These are phyloP conservation scores for Lactifluus rugatus DNA, from an alignment of 768 basidiomycete species.

Conservation along the genomic window DNA sequence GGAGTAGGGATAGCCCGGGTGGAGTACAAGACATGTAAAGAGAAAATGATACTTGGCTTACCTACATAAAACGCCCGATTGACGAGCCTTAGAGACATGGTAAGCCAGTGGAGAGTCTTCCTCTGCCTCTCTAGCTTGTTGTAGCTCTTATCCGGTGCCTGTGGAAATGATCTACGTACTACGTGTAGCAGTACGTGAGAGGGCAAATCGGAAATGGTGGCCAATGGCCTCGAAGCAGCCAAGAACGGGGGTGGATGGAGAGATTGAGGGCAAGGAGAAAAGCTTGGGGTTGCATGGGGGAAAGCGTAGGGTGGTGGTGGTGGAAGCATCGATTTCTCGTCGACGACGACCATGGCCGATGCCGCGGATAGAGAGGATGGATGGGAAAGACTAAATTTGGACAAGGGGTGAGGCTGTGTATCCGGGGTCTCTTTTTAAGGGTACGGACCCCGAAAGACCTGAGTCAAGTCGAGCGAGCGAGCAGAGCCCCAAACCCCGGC, in stretches of 20 bases:
- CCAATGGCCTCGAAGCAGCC: neutral
- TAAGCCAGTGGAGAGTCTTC: conserved; percentile 64
- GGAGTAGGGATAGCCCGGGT: too few species aligned
- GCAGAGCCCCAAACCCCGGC: conserved; percentile 13
- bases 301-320: conserved; percentile 9
- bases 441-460: conserved; percentile 4
- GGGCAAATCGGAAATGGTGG: conserved; percentile 35
- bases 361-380: neutral
- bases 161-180: conserved; percentile 56
- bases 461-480: neutral
- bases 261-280: neutral
- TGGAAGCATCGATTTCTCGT: conserved; percentile 5
- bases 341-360: conserved; percentile 32
- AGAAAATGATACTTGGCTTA: conserved; percentile 22
- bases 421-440: neutral
- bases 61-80: conserved; percentile 61
- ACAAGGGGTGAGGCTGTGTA: neutral
- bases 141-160: conserved; percentile 31
- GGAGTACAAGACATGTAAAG: too few species aligned
- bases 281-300: neutral
- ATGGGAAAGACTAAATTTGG: too few species aligned
- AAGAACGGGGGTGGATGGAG: conserved; percentile 9
- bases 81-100: conserved; percentile 51
- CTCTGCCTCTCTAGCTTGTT: conserved; percentile 44
- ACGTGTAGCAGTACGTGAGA: conserved; percentile 60